phyloP scores from a whole-genome alignment of 2,329 filamentous ascomycete genomes.

The Aspergillus clavatus region DNA sequence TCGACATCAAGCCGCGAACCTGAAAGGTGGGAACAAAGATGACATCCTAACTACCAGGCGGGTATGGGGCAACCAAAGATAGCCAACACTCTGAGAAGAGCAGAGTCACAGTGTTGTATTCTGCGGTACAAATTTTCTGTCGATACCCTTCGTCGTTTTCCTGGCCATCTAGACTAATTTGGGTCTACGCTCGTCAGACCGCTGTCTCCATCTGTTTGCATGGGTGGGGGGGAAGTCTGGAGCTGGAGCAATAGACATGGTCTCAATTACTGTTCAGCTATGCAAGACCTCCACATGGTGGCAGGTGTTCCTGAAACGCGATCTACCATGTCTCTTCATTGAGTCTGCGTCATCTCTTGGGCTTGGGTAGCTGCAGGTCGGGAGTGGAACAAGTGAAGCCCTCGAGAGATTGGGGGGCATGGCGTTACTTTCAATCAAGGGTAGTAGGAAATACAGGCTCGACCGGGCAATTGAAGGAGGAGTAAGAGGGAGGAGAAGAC shows the following conservation, averaged over 20 bases:
- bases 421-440: constrained; percentile 3
- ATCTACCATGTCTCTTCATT: constrained; percentile 17
- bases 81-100: constrained; percentile 1
- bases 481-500: neutral
- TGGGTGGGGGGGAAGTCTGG: constrained; percentile 13
- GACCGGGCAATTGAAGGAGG: neutral
- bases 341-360: constrained; percentile 16
- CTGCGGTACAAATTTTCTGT: constrained; percentile 10
- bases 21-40: constrained; percentile 1
- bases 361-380: constrained; percentile 27
- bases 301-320: constrained; percentile 23
- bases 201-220: constrained; percentile 27
- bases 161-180: constrained; percentile 5
- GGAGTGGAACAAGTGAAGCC: constrained; percentile 27
- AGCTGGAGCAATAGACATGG: constrained; percentile 8
- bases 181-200: constrained; percentile 12
- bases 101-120: constrained; percentile 1
- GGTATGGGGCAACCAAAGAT: constrained; percentile 1
- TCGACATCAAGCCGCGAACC: constrained; percentile 6
- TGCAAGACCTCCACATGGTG: constrained; percentile 29
- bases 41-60: constrained; percentile 2
- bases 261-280: constrained; percentile 11
- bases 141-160: constrained; percentile 6
- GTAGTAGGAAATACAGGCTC: neutral
- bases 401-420: constrained; percentile 24